Base-by-base conservation (phyloP, 495 filamentous ascomycete species). In the Coniosporium apollinis region DNA sequence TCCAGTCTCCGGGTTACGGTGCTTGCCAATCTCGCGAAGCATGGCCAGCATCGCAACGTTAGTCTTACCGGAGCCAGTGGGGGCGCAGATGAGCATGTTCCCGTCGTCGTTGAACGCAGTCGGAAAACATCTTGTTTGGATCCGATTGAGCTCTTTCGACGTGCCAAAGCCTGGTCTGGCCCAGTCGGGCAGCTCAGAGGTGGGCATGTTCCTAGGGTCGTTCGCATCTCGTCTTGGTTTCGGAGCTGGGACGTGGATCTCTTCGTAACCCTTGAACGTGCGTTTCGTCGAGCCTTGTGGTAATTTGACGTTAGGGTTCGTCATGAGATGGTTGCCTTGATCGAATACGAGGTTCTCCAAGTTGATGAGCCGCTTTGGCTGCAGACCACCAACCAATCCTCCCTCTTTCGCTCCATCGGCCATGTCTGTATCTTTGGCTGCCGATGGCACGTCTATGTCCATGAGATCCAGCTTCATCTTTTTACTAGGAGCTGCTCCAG, bases 21-120 rank as follows among this genome's bases (percentile, higher is more conserved):
- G 74, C 60, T 96, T 96, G 15, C 89, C 91, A 45, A 99, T 89
- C 54, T 99, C 89, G 28, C 91, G 79, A 7, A 96, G 69, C 36
- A 99, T 93, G 4, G 85, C 73, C 25, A 99, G 69, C 91, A 99
- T 94, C 19, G 86, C 89, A 41, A 99, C 89, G 50, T 99, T 99
- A 8, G 89, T 99, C 60, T 99, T 99, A 49, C 89, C 89, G 49
- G 84, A 93, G 37, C 89, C 89, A 13, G 89, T 99, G 0, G 89
- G 89, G 3, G 89, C 89, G 58, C 89, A 99, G 46, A 99, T 76
- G 13, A 99, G 76, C 76, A 96, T 80, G 52, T 99, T 99, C 1
- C 82, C 85, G 59, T 99, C 89, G 40, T 93, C 81, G 31, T 82
- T 69, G 52, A 99, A 99, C 1, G 89, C 89, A 1, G 77, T 68